A percentile compares a stretch with the other conserved stretches of the same genome.
Conservation (phyloP, 176 grass and related monocot genomes). For the Raddia guianensis region DNA sequence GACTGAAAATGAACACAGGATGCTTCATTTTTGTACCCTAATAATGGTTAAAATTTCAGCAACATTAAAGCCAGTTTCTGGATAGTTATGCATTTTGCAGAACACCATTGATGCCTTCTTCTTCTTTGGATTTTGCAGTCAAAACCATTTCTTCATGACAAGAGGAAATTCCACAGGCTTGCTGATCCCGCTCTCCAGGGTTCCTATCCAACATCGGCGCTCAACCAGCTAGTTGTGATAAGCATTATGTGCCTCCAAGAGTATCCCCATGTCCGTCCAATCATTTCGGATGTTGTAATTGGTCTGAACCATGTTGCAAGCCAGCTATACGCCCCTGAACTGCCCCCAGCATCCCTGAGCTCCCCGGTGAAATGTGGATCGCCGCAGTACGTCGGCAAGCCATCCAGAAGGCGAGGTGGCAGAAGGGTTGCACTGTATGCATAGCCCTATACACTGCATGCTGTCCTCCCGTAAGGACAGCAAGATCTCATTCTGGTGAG, state of each 20-base stretch:
- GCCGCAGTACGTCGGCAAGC: constrained; percentile 30
- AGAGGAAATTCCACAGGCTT: constrained; percentile 70
- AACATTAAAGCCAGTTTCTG: not conserved
- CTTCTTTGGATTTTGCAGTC: constrained; percentile 57
- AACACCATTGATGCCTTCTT: not conserved
- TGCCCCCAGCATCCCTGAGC: not conserved
- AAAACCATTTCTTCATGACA: constrained; percentile 71
- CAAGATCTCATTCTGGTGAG: not conserved
- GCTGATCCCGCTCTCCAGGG: constrained; percentile 72
- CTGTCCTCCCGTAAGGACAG: not conserved
- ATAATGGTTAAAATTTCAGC: not conserved
- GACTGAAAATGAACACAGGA: not conserved
- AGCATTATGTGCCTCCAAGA: constrained; percentile 94
- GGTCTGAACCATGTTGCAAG: constrained; percentile 75
- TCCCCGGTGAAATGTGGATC: constrained; percentile 49
- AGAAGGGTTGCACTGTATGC: constrained; percentile 40
- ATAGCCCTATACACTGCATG: constrained; percentile 25
- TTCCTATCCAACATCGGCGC: constrained; percentile 59
- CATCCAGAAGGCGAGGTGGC: constrained; percentile 53
- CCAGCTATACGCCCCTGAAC: constrained; percentile 54
- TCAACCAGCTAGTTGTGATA: constrained; percentile 82
- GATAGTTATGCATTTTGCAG: not conserved
- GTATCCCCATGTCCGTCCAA: constrained; percentile 83
- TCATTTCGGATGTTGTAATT: constrained; percentile 69
- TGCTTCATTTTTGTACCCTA: no score